A percentile compares a stretch with the other conserved stretches of the same genome.
These are phyloP conservation scores for Phytophthora capsici DNA, from an alignment of 352 stramenopile genomes.

Conservation along the genomic window DNA sequence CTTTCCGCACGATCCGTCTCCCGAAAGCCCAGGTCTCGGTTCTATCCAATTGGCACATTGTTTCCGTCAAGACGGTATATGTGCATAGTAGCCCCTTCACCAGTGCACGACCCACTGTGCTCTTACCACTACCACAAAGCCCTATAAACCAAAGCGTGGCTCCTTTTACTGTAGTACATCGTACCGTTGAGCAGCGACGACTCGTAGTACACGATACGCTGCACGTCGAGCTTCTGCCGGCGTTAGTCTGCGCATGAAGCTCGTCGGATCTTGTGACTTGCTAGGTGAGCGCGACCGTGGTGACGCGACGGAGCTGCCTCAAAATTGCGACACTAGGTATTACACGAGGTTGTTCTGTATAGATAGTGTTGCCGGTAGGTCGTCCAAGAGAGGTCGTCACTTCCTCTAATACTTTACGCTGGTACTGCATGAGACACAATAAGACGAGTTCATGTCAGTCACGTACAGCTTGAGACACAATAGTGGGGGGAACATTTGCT, in stretches of 20 bases:
- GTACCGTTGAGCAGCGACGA: slow-evolving; percentile 78
- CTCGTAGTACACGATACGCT: slow-evolving; percentile 87
- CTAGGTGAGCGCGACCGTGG: no score
- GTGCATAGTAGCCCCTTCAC: slow-evolving; percentile 97
- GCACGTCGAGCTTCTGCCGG: slow-evolving; percentile 69
- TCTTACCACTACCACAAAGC: slow-evolving; percentile 97
- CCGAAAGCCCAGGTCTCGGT: slow-evolving; percentile 96
- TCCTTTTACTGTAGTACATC: slow-evolving; percentile 92
- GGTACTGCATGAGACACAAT: no score
- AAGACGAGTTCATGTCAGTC: no score
- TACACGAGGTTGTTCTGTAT: no score
- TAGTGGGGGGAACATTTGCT: no score
- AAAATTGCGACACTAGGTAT: no score
- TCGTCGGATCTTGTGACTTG: no score
- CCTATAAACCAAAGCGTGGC: slow-evolving; percentile 99
- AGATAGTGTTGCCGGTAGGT: no score
- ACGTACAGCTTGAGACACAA: no score
- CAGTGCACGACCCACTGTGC: slow-evolving; percentile 96
- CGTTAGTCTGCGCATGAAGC: slow-evolving; percentile 71
- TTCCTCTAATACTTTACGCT: no score
- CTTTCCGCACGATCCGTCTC: slow-evolving; percentile 96
- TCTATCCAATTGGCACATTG: slow-evolving; percentile 98
- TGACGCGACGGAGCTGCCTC: no score
- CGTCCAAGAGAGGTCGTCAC: no score
- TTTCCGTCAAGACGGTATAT: slow-evolving; percentile 98